Evolutionary conservation across 2,329 filamentous ascomycete genomes (phyloP), one percentile per base, ranked within the genome.

Genomic region (Aureobasidium leucospermi): DNA sequence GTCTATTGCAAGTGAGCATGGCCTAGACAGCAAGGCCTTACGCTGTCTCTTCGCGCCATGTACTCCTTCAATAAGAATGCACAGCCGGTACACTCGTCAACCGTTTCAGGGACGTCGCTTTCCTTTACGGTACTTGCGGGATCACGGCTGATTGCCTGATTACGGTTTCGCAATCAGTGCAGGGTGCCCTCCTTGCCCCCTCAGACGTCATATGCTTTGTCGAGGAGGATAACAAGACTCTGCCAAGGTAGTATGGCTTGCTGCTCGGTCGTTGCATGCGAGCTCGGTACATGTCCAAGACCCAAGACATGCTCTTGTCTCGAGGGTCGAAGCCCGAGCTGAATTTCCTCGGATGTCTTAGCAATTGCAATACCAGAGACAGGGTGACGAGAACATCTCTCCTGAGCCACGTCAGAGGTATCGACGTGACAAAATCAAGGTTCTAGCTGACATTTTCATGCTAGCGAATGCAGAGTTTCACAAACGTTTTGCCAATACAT

Each of bases 401-500:
- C 52, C 52, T 57, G 41, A 46, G 10, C 13, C 52, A 57, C 52
- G 48, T 52, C 48, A 52, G 34, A 52, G 34, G 34, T 52, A 13
- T 52, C 48, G 36, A 52, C 34, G 29, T 31, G 34, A 31, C 16
- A 52, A 39, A 41, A 39, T 31, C 48, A 39, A 39, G 55, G 16
- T 58, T 58, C 55, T 48, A 58, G 42, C 55, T 58, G 42, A 58
- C 55, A 58, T 58, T 47, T 28, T 32, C 38, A 36, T 55, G 51
- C 52, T 56, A 58, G 55, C n/a, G 55, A 48, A 47, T 39, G 55
- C 55, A 48, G 43, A 58, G 55, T 58, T 58, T 58, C 55, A 58
- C 42, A 58, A 58, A 58, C 55, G 55, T 58, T 58, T 58, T 58
- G 42, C 55, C 55, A 58, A 58, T 47, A 48, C 52, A 55, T 46